Base-by-base conservation (phyloP, 2,329 filamentous ascomycete genomes). In the Alternaria consortialis region DNA sequence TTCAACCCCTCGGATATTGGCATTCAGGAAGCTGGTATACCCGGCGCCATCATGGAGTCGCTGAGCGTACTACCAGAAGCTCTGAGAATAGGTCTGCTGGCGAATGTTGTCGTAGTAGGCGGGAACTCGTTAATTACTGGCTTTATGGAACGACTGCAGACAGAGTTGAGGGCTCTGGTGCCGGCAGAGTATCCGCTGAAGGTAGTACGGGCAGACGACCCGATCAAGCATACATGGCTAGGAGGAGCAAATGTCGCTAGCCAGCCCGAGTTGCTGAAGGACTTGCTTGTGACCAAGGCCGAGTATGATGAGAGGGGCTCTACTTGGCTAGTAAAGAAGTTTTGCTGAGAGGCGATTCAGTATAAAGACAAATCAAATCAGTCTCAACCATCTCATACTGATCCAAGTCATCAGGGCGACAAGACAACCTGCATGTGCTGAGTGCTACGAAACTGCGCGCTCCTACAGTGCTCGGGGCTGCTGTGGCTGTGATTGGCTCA, bases 1-100 rank as follows among this genome's bases (percentile, higher is more conserved):
- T 98, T 99, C 80, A 90, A 86, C 56, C 95, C 95, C 0, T 85
- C 86, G 4, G 94, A 98, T 79, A 89, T 97, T 43, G 94, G 93
- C 1, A 88, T 97, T 78, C 87, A 88, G 47, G 92, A 97, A 71
- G 88, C 90, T 0, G 95, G 95, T 0, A 83, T 99, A 20, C 87
- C 92, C 0, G 91, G 94, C 48, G 85, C 93, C n/a, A 86, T 97
- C 11, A 84, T 95, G 79, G 89, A 97, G 76, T 91, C 90, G 12
- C 80, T 99, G 13, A 85, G 87, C 8, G 84, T 84, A 12, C 79
- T 98, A 9, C 95, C 95, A 0, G 84, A 91, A n/a, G 92, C 91
- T 0, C 80, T 98, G 7, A 94, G 93, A 86, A 91, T 93, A 1
- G 90, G 89, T 0, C 86, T 97, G 67, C 80, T 98, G 47, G 90